phyloP scores from a whole-genome alignment of 371 early-diverging fungal genomes.

The Chytridium lagenaria region DNA sequence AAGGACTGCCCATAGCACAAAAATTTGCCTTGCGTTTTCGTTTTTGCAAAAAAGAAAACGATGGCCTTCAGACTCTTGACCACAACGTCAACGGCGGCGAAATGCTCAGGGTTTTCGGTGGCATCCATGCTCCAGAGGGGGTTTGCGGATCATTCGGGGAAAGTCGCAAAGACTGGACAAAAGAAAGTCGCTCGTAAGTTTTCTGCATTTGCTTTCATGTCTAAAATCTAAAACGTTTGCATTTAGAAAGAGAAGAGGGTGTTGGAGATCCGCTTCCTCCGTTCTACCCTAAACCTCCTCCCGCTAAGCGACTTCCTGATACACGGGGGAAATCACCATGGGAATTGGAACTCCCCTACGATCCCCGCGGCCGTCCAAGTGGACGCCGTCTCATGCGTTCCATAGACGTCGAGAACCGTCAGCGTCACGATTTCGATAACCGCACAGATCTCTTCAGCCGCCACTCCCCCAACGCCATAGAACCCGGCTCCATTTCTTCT shows the following conservation, averaged over 20 bases:
- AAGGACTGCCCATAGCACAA: conserved; percentile 71
- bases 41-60: not conserved
- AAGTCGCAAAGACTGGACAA: conserved; percentile 39
- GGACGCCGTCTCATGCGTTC: conserved; percentile 44
- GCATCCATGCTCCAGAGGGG: not conserved
- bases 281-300: conserved; percentile 39
- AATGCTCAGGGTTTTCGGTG: not conserved
- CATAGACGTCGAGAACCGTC: conserved; percentile 48
- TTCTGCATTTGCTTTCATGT: not conserved
- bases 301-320: conserved; percentile 18
- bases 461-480: conserved; percentile 39
- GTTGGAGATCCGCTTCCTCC: conserved; percentile 43
- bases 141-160: conserved; percentile 31
- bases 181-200: conserved; percentile 28
- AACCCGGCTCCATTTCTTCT: conserved; percentile 54
- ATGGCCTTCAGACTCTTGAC: not conserved
- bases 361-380: conserved; percentile 34
- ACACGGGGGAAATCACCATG: conserved; percentile 15
- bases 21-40: not conserved
- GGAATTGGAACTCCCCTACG: conserved; percentile 29
- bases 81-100: not conserved
- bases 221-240: not conserved
- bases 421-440: conserved; percentile 45
- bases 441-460: conserved; percentile 42
- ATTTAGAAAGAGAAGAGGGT: conserved; percentile 30